Evolutionary conservation across 192 early-diverging fungal genomes (phyloP).

Genomic region (Chytriomyces sp.): DNA sequence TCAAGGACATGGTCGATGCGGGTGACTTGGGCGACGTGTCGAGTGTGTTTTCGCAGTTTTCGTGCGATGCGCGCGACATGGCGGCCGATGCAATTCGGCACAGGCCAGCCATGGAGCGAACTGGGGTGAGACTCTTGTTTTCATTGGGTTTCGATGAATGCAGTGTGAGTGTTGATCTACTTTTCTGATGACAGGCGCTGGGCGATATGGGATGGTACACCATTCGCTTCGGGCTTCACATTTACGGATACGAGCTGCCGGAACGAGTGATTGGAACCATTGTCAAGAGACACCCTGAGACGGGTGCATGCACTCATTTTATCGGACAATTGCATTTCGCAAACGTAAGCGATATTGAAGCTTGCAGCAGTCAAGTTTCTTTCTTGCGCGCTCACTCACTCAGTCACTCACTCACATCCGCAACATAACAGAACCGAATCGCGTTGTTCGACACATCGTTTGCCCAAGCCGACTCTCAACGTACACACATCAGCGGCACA

Average conservation of each 20-base stretch:
- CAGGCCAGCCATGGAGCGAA: slow-evolving; percentile 21
- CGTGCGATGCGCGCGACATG: slow-evolving; percentile 12
- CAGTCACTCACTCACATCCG: too few species aligned
- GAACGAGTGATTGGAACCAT: slow-evolving; percentile 26
- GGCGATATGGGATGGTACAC: slow-evolving; percentile 39
- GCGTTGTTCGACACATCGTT: slow-evolving; percentile 24
- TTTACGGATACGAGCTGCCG: slow-evolving; percentile 32
- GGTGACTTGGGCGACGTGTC: slow-evolving; percentile 29
- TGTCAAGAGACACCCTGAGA: slow-evolving; percentile 5
- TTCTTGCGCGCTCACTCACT: too few species aligned
- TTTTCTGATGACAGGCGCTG: background rate
- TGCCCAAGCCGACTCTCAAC: slow-evolving; percentile 18
- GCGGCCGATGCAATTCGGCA: slow-evolving; percentile 14
- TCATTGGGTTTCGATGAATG: background rate
- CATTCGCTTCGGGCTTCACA: slow-evolving; percentile 24
- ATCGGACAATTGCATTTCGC: slow-evolving; percentile 25
- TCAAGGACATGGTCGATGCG: slow-evolving; percentile 14
- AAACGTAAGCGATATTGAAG: background rate
- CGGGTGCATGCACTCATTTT: slow-evolving; percentile 19
- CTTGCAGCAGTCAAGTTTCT: too few species aligned
- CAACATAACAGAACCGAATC: background rate
- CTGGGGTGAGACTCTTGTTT: slow-evolving; percentile 1
- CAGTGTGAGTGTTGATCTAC: background rate
- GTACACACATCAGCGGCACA: slow-evolving; percentile 24
- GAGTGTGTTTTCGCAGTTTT: slow-evolving; percentile 29